Evolutionary conservation across 78 protist species (phyloP), one percentile per base, ranked within the genome.

Genomic region (Dictyostelium citrinum): DNA sequence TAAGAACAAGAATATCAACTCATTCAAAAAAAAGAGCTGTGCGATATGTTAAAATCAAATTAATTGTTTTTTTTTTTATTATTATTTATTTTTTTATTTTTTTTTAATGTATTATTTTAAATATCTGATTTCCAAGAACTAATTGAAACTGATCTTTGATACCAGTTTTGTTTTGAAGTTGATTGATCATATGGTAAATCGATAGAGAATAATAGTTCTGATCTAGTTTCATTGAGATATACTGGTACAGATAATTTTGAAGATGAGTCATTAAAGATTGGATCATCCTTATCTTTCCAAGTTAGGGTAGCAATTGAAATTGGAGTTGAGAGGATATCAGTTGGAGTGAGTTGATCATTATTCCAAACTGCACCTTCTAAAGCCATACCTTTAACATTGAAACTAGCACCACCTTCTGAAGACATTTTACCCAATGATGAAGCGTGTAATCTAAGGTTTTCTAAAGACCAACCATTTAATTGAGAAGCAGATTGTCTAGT

Each of bases 401-500:
- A 82, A 1, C 67, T 37, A 41, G 24, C 24, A 2, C 27, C 78
- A 24, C 49, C 75, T 6, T 1, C 12, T 49, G 37, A 33, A 20
- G 45, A 64, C 17, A 14, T 20, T 77, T 46, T 46, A n/a, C 94
- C 90, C 9, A 82, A 61, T 4, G 84, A 22, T 0, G 71, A 14
- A 74, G 79, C 95, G 29, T 72, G 77, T 41, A 97, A 76, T 58
- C 55, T 51, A 16, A 98, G 96, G 76, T 84, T 96, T 60, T 98
- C 99, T 6, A 98, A 95, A 8, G 98, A 93, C 97, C 97, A 95
- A 31, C 76, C 80, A 67, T 96, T 51, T 22, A 82, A 60, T 71
- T 95, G 98, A 11, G 98, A 98, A 11, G 97, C 98, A 1, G 97
- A 82, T 93, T 98, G 99, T 17, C 99, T 88, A 14, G 98, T 95